Conservation (phyloP, 2,329 filamentous ascomycete genomes). For the Calonectria henricotiae region DNA sequence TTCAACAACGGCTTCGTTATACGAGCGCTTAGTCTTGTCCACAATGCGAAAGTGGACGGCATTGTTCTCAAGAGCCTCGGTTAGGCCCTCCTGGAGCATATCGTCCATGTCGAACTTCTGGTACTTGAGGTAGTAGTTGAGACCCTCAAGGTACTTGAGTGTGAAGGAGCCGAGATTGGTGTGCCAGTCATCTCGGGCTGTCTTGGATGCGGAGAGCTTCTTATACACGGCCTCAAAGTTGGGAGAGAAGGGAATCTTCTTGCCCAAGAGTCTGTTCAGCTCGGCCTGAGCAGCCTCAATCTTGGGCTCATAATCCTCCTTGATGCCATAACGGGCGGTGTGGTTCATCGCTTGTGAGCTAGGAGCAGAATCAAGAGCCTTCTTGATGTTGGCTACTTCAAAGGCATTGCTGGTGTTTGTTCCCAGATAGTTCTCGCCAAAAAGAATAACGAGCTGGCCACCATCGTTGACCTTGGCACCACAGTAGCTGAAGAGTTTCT, state of each 20-base stretch:
- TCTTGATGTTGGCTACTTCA: slow-evolving; percentile 58
- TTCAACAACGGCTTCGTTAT: slow-evolving; percentile 66
- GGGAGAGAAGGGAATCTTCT: slow-evolving; percentile 65
- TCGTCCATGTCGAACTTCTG: slow-evolving; percentile 67
- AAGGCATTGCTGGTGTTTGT: slow-evolving; percentile 63
- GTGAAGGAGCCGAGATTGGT: slow-evolving; percentile 61
- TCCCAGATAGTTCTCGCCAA: slow-evolving; percentile 62
- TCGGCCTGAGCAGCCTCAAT: slow-evolving; percentile 59
- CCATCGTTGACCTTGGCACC: slow-evolving; percentile 62
- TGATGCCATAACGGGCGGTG: slow-evolving; percentile 62
- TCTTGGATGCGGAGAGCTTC: slow-evolving; percentile 58
- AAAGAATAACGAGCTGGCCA: slow-evolving; percentile 67
- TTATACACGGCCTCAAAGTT: slow-evolving; percentile 65
- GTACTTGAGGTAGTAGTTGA: slow-evolving; percentile 61
- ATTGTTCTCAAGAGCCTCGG: slow-evolving; percentile 63
- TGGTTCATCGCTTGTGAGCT: slow-evolving; percentile 60
- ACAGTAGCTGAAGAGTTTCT: slow-evolving; percentile 62
- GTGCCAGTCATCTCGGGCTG: slow-evolving; percentile 61
- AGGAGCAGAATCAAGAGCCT: slow-evolving; percentile 65
- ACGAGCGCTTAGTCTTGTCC: slow-evolving; percentile 60
- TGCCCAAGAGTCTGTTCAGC: slow-evolving; percentile 60
- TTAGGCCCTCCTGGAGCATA: slow-evolving; percentile 66
- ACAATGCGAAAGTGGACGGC: slow-evolving; percentile 66
- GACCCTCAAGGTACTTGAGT: slow-evolving; percentile 63
- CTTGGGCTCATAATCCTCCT: slow-evolving; percentile 62